Percentiles rank a stretch among this genome's conserved stretches.
These are phyloP conservation scores for Graphiopsis chlorocephala DNA, from an alignment of 2,329 filamentous ascomycete species.

Conservation along the genomic window DNA sequence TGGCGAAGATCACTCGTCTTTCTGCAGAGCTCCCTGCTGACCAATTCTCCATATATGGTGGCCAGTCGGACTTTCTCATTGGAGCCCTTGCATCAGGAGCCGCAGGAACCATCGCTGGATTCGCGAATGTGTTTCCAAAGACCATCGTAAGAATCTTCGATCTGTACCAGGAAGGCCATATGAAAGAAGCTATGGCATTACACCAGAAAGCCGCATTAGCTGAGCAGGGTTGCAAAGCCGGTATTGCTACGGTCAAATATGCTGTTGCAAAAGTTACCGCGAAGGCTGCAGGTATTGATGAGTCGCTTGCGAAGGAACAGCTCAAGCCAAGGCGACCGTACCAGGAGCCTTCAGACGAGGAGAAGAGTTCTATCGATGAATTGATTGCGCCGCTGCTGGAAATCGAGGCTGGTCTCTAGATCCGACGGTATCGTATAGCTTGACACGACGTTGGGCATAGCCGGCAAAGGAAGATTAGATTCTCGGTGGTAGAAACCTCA, in stretches of 20 bases:
- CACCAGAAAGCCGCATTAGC: constrained; percentile 60
- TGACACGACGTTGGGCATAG: background rate
- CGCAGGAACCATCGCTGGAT: constrained; percentile 56
- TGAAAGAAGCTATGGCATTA: constrained; percentile 55
- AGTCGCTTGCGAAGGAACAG: constrained; percentile 56
- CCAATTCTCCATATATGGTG: constrained; percentile 66
- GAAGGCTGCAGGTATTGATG: constrained; percentile 57
- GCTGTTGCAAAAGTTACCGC: constrained; percentile 61
- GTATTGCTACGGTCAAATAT: constrained; percentile 64
- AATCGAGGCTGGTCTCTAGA: background rate
- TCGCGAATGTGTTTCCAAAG: constrained; percentile 55
- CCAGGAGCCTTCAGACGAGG: constrained; percentile 41
- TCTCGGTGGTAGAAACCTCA: background rate
- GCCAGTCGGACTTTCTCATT: constrained; percentile 69
- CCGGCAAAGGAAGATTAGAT: background rate
- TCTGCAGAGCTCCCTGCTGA: constrained; percentile 49
- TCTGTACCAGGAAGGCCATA: constrained; percentile 55
- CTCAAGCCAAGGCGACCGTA: constrained; percentile 61
- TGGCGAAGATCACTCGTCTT: constrained; percentile 68
- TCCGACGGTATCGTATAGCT: background rate
- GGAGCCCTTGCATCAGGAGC: constrained; percentile 53
- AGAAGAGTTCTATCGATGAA: constrained; percentile 40
- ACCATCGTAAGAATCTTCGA: constrained; percentile 56
- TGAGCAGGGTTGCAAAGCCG: constrained; percentile 61
- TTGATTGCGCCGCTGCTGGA: constrained; percentile 25